Evolutionary conservation across 2,329 filamentous ascomycete species (phyloP).

Genomic region (Phyllosticta citrichinensis): DNA sequence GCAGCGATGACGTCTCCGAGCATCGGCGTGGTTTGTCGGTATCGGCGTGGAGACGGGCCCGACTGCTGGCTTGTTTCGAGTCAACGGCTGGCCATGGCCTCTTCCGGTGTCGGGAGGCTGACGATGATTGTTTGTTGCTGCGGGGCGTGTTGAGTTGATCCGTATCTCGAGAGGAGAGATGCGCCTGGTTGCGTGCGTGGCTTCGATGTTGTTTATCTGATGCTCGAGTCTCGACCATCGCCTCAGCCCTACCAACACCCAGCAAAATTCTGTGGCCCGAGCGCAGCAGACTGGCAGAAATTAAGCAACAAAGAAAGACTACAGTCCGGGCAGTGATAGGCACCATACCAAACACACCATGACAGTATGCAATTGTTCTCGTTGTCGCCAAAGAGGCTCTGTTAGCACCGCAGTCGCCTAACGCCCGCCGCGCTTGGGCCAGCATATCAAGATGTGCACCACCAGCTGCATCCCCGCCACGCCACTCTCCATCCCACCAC

Average conservation of each 20-base stretch:
- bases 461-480: not conserved
- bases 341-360: too few species aligned
- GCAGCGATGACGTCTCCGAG: constrained; percentile 10
- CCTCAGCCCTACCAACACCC: too few species aligned
- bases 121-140: not conserved
- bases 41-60: not conserved
- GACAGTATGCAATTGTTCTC: too few species aligned
- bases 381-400: too few species aligned
- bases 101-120: not conserved
- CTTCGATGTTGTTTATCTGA: too few species aligned
- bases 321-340: too few species aligned
- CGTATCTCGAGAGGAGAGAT: not conserved
- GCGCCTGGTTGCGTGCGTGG: not conserved
- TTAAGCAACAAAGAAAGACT: too few species aligned
- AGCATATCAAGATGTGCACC: constrained; percentile 3
- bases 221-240: too few species aligned
- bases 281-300: too few species aligned
- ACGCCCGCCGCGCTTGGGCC: constrained; percentile 6
- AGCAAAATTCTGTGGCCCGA: too few species aligned
- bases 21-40: not conserved
- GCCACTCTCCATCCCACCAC: not conserved
- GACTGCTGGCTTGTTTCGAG: not conserved
- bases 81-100: not conserved
- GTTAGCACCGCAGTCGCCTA: not conserved
- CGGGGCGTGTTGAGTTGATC: not conserved